Evolutionary conservation across 116 monocot genomes (phyloP).

Genomic region (Papilionanthe hybrid): DNA sequence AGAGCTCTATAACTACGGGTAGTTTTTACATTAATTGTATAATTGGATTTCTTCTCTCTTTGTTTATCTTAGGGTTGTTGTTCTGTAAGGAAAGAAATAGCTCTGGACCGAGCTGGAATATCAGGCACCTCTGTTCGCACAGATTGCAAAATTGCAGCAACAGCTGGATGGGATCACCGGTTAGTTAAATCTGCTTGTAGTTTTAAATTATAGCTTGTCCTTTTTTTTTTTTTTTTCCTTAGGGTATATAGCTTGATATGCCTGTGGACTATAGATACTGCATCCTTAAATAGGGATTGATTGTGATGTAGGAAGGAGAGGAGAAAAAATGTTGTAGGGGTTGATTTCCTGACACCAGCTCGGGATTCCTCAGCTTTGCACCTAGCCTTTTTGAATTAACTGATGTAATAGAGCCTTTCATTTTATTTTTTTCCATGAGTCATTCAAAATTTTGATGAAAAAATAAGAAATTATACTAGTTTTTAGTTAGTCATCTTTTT

Average conservation of each 20-base stretch:
- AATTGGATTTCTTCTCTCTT: neutral
- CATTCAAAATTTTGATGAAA: neutral
- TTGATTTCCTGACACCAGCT: neutral
- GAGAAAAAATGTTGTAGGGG: neutral
- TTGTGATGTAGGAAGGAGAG: neutral
- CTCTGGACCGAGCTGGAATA: slow-evolving; percentile 75
- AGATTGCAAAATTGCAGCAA: slow-evolving; percentile 86
- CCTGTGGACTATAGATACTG: neutral
- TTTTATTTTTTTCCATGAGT: neutral
- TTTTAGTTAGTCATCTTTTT: no score
- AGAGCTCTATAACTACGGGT: neutral
- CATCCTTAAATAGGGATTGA: neutral
- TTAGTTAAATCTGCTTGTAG: slow-evolving; percentile 8
- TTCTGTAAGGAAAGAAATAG: slow-evolving; percentile 58
- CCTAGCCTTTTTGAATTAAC: neutral
- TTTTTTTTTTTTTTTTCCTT: neutral
- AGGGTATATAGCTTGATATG: neutral
- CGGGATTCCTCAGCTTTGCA: neutral
- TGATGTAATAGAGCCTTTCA: neutral
- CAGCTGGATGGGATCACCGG: slow-evolving; percentile 98
- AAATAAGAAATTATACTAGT: neutral
- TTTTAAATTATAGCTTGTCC: neutral
- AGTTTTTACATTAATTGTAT: neutral
- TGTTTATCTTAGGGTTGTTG: slow-evolving; percentile 38
- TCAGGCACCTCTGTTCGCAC: slow-evolving; percentile 65